phyloP scores from a whole-genome alignment of 495 filamentous ascomycete species.

The Penicillium bovifimosum region DNA sequence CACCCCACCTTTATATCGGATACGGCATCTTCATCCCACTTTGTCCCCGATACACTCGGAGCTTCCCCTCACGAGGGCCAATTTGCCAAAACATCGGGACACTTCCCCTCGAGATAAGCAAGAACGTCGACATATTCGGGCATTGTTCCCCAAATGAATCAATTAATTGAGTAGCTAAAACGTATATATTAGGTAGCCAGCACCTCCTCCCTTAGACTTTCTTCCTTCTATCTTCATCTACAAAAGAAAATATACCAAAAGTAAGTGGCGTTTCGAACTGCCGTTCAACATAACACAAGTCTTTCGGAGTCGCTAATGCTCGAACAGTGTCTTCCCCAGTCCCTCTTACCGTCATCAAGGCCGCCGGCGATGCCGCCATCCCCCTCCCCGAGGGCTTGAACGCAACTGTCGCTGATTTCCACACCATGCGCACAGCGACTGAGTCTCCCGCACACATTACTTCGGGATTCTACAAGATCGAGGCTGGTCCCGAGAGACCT shows the following conservation, averaged over 20 bases:
- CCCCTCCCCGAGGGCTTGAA: constrained; percentile 27
- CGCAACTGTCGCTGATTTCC: constrained; percentile 28
- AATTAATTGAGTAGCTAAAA: not conserved
- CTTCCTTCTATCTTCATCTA: not conserved
- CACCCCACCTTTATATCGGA: not conserved
- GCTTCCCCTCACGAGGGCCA: constrained; percentile 10
- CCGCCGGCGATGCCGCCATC: constrained; percentile 28
- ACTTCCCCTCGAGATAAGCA: constrained; percentile 8
- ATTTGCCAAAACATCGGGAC: constrained; percentile 1
- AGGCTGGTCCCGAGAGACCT: constrained; percentile 23
- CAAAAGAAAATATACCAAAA: not conserved
- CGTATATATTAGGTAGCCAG: not conserved
- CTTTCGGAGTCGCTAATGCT: not conserved
- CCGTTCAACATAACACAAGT: not conserved
- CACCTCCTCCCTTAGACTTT: not conserved
- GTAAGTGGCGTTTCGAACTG: not conserved
- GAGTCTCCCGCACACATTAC: constrained; percentile 26
- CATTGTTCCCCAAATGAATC: not conserved
- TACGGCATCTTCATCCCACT: constrained; percentile 7
- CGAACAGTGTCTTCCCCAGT: constrained; percentile 23
- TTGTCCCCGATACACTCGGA: constrained; percentile 6
- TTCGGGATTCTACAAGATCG: constrained; percentile 32
- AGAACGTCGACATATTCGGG: not conserved
- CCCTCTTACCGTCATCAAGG: constrained; percentile 31
- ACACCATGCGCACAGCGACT: constrained; percentile 27